A percentile compares a stretch with the other conserved stretches of the same genome.
These are phyloP conservation scores for Xylariaceae sp. DNA, from an alignment of 2,329 filamentous ascomycete species.

Conservation along the genomic window DNA sequence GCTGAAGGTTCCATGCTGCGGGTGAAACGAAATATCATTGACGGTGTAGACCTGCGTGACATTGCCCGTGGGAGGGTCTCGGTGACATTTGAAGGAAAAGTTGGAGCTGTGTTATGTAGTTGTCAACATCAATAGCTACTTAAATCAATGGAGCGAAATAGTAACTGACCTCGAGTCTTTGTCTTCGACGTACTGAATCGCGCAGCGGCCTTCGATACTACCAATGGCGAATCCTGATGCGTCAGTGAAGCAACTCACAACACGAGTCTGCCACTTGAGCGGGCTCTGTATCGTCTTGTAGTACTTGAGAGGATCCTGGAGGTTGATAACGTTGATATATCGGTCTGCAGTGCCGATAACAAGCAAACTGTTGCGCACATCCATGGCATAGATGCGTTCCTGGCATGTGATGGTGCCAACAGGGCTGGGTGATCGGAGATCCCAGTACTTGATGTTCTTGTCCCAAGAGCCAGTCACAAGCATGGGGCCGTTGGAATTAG, in stretches of 20 bases:
- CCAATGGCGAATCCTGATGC: constrained; percentile 89
- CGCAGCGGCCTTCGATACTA: constrained; percentile 93
- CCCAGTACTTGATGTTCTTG: constrained; percentile 88
- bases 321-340: constrained; percentile 92
- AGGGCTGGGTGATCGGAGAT: constrained; percentile 61
- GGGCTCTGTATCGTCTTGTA: constrained; percentile 97
- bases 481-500: constrained; percentile 62
- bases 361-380: constrained; percentile 79
- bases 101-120: constrained; percentile 56
- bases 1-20: constrained; percentile 94
- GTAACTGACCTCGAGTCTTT: constrained; percentile 67
- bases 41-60: constrained; percentile 87
- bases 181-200: constrained; percentile 97
- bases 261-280: constrained; percentile 95
- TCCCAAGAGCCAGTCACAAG: constrained; percentile 91
- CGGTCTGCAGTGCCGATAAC: constrained; percentile 91
- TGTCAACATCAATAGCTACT: constrained; percentile 5
- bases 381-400: constrained; percentile 85
- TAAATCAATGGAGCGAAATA: background rate
- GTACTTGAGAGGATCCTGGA: constrained; percentile 80
- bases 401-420: constrained; percentile 62
- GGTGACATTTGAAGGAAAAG: constrained; percentile 99
- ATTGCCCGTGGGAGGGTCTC: constrained; percentile 69
- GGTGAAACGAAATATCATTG: constrained; percentile 97
- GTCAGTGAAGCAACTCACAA: constrained; percentile 91